Conservation (phyloP, 2,329 filamentous ascomycete species). For the Periconia macrospinosa region DNA sequence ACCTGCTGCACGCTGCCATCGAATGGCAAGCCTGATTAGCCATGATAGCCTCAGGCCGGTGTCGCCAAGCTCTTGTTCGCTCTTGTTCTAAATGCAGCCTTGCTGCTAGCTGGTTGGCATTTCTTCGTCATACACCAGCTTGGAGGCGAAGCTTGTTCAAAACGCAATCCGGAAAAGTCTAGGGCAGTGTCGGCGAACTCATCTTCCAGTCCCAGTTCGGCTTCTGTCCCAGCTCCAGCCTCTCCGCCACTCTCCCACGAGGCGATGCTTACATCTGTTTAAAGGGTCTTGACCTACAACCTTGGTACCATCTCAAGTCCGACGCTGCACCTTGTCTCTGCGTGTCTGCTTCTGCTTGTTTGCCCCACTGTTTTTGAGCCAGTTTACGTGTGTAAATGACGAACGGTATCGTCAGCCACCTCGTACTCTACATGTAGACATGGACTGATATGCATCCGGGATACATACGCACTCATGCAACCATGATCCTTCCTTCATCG, state of each 20-base stretch:
- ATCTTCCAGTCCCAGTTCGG: neutral
- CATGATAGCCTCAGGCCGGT: neutral
- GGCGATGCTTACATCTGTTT: neutral
- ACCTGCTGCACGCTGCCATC: neutral
- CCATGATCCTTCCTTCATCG: neutral
- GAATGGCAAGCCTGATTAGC: neutral
- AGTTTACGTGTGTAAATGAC: neutral
- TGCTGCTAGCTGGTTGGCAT: neutral
- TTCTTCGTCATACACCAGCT: neutral
- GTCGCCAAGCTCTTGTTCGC: conserved; percentile 1
- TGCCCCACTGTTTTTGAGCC: neutral
- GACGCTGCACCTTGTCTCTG: neutral
- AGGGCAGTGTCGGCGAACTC: neutral
- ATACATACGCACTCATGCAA: neutral
- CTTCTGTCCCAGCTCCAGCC: neutral
- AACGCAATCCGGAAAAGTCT: neutral
- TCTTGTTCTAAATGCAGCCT: neutral
- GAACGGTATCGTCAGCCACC: neutral
- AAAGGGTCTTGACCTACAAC: neutral
- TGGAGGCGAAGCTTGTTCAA: conserved; percentile 3
- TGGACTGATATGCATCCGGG: neutral
- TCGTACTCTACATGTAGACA: neutral
- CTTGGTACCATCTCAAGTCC: neutral
- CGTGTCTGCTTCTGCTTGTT: neutral
- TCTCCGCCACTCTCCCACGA: neutral